A percentile compares a stretch with the other conserved stretches of the same genome.
phyloP scores from a whole-genome alignment of 257 asterid genomes.

The Forsythia viridissima region DNA sequence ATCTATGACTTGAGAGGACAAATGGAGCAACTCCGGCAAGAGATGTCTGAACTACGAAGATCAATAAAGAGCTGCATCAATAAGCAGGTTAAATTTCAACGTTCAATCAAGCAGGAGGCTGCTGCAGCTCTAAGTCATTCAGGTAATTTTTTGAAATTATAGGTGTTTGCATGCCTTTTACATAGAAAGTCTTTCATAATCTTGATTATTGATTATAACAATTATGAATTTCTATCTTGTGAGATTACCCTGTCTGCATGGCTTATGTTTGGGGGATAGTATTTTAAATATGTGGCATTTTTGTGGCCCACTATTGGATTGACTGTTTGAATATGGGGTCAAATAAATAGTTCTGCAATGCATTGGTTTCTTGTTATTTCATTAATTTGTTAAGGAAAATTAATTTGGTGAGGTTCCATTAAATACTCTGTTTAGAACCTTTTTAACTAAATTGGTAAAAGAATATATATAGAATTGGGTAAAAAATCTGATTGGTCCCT shows the following conservation, averaged over 20 bases:
- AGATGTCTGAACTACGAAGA: conserved; percentile 67
- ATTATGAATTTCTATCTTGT: neutral
- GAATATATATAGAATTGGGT: neutral
- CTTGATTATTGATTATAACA: neutral
- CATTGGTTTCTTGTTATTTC: neutral
- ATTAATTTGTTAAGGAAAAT: neutral
- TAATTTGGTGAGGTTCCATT: neutral
- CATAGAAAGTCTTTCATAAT: neutral
- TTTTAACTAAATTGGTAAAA: neutral
- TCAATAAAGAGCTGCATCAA: conserved; percentile 70
- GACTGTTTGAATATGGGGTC: neutral
- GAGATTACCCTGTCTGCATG: neutral
- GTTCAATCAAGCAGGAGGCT: conserved; percentile 57
- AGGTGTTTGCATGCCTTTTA: neutral
- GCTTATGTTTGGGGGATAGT: neutral
- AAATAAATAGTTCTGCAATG: too few relatives aligned
- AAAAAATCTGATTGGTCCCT: too few relatives aligned
- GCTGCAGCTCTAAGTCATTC: conserved; percentile 43
- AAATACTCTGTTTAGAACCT: neutral
- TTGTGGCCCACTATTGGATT: neutral
- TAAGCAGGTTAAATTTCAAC: conserved; percentile 62
- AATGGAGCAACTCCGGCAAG: conserved; percentile 78
- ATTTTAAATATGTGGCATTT: neutral
- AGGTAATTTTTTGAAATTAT: conserved; percentile 34
- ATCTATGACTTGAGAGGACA: conserved; percentile 76